Base-by-base conservation (phyloP, 1,284 basidiomycete species). In the Malassezia furfur region DNA sequence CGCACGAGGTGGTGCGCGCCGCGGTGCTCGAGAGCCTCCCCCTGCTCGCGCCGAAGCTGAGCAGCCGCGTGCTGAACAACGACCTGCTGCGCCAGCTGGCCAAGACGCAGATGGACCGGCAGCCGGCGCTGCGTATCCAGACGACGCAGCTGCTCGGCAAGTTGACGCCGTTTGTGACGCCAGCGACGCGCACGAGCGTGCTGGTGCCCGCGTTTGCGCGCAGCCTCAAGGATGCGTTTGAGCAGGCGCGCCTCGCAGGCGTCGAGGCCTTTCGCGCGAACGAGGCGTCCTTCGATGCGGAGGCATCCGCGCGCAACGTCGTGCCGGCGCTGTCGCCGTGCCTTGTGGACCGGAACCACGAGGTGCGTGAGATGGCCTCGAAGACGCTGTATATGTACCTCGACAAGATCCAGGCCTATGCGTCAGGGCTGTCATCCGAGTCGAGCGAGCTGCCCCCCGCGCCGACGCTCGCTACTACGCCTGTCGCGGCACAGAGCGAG, bases 201-300 rank as follows among this genome's bases (percentile, higher is more conserved):
- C 82, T 99, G 1, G 87, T 96, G 0, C 90, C 93, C 1, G 94
- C 94, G 1, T 98, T 98, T 74, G 82, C 86, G 1, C 82, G 90
- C 52, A 87, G 88, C 9, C 76, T 98, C 45, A 91, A 91, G 69
- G 94, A 98, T 74, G 76, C 83, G 0, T 98, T 96, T 72, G 85
- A 91, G 0, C 93, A 94, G 72, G 86, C 90, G 1, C 81, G 94
- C 30, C 89, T 96, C 0, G 93, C 93, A 0, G 94, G 89, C 0
- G 76, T 98, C 40, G 91, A 93, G 88, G 88, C 91, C 14, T 83
- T 96, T 65, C 93, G 91, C 85, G 91, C 93, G 1, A 91, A 89
- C 0, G 83, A 85, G 15, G 91, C 96, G 31, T 87, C 85, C 60
- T 98, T 89, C 64, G 90, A 43, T 38, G 59, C 61, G 19, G 64